Base-by-base conservation (phyloP, 257 asterid species). In the Gardenia jasminoides region DNA sequence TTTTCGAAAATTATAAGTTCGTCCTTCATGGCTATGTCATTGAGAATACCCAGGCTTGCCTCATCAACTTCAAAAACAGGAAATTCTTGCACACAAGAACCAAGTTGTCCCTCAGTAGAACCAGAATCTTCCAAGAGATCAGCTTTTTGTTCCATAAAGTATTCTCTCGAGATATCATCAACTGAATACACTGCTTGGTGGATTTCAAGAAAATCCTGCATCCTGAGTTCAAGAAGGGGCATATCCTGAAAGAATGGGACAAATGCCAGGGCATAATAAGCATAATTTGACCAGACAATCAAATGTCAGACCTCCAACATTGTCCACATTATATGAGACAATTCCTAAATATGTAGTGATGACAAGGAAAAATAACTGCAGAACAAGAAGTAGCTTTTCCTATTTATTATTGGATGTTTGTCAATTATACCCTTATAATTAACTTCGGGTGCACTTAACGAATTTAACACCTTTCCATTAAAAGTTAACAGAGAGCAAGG, bases 181-280 rank as follows among this genome's bases (percentile, higher is more conserved):
- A 93, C 90, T 78, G 94, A 86, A 92, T 85, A 89, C 81, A 92
- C 80, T 77, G 88, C 82, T 75, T 16, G 7, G 71, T 82, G 90
- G 85, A 88, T 84, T 81, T 89, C 88, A 68, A 69, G 77, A 76
- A 81, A 84, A 84, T 91, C 80, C 22, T 83, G 91, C 82, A 83
- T 80, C 69, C 58, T 75, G 80, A 85, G 81, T 78, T 85, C 59
- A 52, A 52, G 59, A 52, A 7, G 16, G 24, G 24, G 59, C 59
- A 52, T 17, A 16, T 52, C 59, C 59, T 52, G 59, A 52, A 16
- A 52, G 24, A 52, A 52, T 7, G 7, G 3, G 8, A 2, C 24
- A 52, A 52, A 52, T 52, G 4, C 24, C 19, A 52, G 13, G 56
- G 20, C 56, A 15, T 50, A 50, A 13, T 50, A 50, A 12, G 15